These are phyloP conservation scores for Penicillium crustosum DNA, from an alignment of 2,329 filamentous ascomycete genomes.

Conservation along the genomic window DNA sequence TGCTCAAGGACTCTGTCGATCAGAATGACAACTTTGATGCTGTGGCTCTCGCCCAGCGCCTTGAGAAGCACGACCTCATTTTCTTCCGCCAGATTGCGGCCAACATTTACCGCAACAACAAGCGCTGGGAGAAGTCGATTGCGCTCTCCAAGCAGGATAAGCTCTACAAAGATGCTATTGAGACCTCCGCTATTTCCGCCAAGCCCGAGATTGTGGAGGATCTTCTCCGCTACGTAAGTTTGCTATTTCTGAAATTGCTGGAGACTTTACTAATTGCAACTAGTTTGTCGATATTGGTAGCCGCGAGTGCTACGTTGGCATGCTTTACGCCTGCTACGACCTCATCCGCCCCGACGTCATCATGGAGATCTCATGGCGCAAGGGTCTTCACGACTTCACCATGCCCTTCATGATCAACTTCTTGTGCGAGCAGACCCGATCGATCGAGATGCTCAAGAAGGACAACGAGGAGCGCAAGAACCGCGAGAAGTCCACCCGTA, in stretches of 20 bases:
- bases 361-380: slow-evolving; percentile 94
- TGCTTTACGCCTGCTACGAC: slow-evolving; percentile 98
- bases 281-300: slow-evolving; percentile 99
- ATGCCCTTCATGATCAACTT: slow-evolving; percentile 99
- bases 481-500: slow-evolving; percentile 70
- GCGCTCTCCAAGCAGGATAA: slow-evolving; percentile 98
- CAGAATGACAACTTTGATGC: slow-evolving; percentile 99
- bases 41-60: slow-evolving; percentile 81
- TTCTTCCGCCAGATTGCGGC: slow-evolving; percentile 99
- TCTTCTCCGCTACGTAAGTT: slow-evolving; percentile 90
- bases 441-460: slow-evolving; percentile 80
- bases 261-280: slow-evolving; percentile 34
- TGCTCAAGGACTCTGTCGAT: slow-evolving; percentile 91
- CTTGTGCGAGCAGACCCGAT: slow-evolving; percentile 82
- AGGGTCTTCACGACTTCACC: slow-evolving; percentile 91
- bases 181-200: slow-evolving; percentile 88
- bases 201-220: slow-evolving; percentile 95
- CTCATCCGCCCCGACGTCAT: slow-evolving; percentile 90
- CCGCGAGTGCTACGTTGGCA: slow-evolving; percentile 98
- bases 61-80: slow-evolving; percentile 96
- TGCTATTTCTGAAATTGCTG: not conserved
- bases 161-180: slow-evolving; percentile 98
- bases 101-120: slow-evolving; percentile 99
- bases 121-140: slow-evolving; percentile 99
- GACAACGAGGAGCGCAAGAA: slow-evolving; percentile 94